Evolutionary conservation across 1,139 yeast genomes (phyloP), one percentile per base, ranked within the genome.

Genomic region (Hyphopichia wangnamkhiaoensis): DNA sequence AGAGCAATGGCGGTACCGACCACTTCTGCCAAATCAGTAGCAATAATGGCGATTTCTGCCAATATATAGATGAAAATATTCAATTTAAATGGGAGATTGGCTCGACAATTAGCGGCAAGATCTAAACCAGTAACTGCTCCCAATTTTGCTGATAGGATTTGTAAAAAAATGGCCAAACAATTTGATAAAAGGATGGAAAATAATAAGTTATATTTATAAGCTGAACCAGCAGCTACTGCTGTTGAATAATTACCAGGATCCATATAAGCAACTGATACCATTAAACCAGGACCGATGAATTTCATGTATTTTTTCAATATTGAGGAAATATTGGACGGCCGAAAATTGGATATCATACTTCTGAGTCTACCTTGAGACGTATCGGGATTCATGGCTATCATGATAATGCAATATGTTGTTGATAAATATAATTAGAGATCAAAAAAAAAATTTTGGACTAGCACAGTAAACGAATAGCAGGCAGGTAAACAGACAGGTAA

Each of bases 191-290:
- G 73, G 9, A 93, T 80, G 39, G 89, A 82, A 58, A 93, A 93
- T 21, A 93, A 66, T 40, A 93, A 72, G 51, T 86, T 83, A 64
- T 88, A 93, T 58, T 86, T 82, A 62, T 84, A 91, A 36, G 85
- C 83, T 13, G 96, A 90, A 40, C 96, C 96, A 17, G 94, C 95
- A 5, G 96, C 84, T 23, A 93, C 96, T 28, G 95, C 93, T 2
- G 98, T 89, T 24, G 96, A 84, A 63, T 91, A 93, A 64, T 93
- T 93, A 2, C 98, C 98, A 1, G 98, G 98, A 56, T 93, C 98
- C 86, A 93, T 88, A 57, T 91, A 93, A 0, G 98, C 96, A 37
- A 93, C 98, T 17, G 94, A 80, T 21, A 93, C 95, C 93, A 91
- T 83, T 35, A 91, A 74, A 0, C 98, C 98, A 0, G 97, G 97